Evolutionary conservation across 2,329 filamentous ascomycete species (phyloP).

Genomic region (Coniochaeta sp.): DNA sequence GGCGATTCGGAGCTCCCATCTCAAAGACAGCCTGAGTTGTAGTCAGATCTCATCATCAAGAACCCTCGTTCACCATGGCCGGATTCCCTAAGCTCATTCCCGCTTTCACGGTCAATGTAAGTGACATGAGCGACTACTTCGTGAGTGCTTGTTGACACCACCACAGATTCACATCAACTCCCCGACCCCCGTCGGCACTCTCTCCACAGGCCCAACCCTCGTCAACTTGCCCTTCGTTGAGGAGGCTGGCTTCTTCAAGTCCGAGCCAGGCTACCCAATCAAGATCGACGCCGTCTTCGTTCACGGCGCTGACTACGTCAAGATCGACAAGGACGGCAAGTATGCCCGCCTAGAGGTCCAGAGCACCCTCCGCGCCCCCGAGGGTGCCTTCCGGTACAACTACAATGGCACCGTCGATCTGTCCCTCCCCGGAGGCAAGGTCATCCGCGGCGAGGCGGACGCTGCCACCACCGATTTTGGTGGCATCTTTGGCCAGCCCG

Average conservation of each 20-base stretch:
- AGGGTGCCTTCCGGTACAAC: constrained; percentile 20
- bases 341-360: constrained; percentile 32
- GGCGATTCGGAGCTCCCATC: background rate
- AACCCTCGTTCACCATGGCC: constrained; percentile 19
- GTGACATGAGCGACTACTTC: background rate
- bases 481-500: constrained; percentile 25
- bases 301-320: constrained; percentile 34
- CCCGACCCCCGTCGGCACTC: constrained; percentile 19
- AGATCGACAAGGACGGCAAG: constrained; percentile 24
- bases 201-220: constrained; percentile 19
- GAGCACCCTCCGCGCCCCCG: constrained; percentile 23
- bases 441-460: constrained; percentile 24
- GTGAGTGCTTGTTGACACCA: background rate
- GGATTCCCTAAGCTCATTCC: constrained; percentile 30
- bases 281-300: constrained; percentile 27
- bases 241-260: constrained; percentile 21
- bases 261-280: constrained; percentile 28
- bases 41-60: background rate
- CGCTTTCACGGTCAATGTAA: constrained; percentile 29
- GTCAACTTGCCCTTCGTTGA: constrained; percentile 20
- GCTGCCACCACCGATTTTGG: constrained; percentile 31
- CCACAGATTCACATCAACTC: constrained; percentile 19
- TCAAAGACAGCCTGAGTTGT: background rate
- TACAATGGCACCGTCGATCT: constrained; percentile 30
- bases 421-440: constrained; percentile 19